A percentile compares a stretch with the other conserved stretches of the same genome.
phyloP scores from a whole-genome alignment of 2,329 filamentous ascomycete genomes.

The Madurella fahalii region DNA sequence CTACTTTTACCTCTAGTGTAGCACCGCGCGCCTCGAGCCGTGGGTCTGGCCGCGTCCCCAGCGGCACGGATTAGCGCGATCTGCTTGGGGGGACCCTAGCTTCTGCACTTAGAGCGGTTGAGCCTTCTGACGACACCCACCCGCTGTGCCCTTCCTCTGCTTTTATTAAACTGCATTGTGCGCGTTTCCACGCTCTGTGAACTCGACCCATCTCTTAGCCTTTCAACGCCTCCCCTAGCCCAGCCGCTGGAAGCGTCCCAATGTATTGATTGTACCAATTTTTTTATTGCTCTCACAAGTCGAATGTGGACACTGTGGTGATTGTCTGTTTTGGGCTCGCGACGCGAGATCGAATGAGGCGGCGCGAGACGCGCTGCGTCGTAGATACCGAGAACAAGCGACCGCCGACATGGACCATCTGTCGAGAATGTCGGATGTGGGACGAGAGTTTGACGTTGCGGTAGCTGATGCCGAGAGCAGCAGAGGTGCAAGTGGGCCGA shows the following conservation, averaged over 20 bases:
- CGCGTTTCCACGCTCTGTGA: neutral
- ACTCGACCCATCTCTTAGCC: neutral
- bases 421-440: slow-evolving; percentile 26
- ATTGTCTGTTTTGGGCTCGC: neutral
- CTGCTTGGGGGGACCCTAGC: too few relatives aligned
- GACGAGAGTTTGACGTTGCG: slow-evolving; percentile 29
- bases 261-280: neutral
- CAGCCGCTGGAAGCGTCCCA: neutral
- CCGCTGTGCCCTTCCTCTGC: too few relatives aligned
- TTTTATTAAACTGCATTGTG: neutral
- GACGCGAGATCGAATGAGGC: slow-evolving; percentile 2
- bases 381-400: neutral
- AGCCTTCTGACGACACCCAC: too few relatives aligned
- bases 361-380: slow-evolving; percentile 8
- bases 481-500: slow-evolving; percentile 7
- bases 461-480: slow-evolving; percentile 35
- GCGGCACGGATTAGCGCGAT: too few relatives aligned
- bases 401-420: slow-evolving; percentile 19
- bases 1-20: too few relatives aligned
- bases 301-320: neutral
- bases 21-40: too few relatives aligned
- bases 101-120: too few relatives aligned
- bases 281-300: neutral
- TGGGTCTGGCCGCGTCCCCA: too few relatives aligned
- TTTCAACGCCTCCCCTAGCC: neutral